phyloP scores from a whole-genome alignment of 805 yeast species.

The Maudiozyma bulderi region DNA sequence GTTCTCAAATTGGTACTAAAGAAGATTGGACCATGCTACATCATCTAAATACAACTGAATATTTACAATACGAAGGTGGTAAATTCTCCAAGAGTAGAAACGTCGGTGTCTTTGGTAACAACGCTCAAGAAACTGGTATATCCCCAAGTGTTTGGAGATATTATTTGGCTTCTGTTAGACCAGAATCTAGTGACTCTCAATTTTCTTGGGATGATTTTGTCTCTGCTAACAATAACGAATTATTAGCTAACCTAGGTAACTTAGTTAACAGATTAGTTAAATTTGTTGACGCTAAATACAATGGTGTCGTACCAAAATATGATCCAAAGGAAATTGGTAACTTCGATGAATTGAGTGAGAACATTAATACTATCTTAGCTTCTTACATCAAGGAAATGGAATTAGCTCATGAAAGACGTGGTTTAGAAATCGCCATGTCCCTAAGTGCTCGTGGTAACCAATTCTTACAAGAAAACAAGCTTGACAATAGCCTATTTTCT shows the following conservation, averaged over 20 bases:
- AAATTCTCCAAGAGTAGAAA: conserved; percentile 94
- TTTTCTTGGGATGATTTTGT: conserved; percentile 96
- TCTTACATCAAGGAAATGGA: conserved; percentile 67
- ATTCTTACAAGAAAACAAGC: conserved; percentile 89
- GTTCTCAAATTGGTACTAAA: conserved; percentile 76
- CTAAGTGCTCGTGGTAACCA: conserved; percentile 89
- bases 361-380: conserved; percentile 51
- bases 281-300: conserved; percentile 80
- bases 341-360: conserved; percentile 38
- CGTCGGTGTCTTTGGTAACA: conserved; percentile 94
- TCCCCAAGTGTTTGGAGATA: conserved; percentile 95
- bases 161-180: conserved; percentile 82
- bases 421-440: conserved; percentile 84
- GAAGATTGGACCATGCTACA: conserved; percentile 85
- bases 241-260: conserved; percentile 92
- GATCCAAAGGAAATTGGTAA: conserved; percentile 39
- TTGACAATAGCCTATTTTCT: conserved; percentile 75
- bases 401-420: conserved; percentile 69
- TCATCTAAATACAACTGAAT: conserved; percentile 88
- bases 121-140: conserved; percentile 85
- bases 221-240: conserved; percentile 81
- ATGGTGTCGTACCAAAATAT: conserved; percentile 74
- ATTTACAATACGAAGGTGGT: conserved; percentile 93
- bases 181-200: conserved; percentile 90
- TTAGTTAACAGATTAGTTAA: conserved; percentile 88